A percentile compares a stretch with the other conserved stretches of the same genome.
Evolutionary conservation across 345 rosid species (phyloP).

Genomic region (Gynandropsis gynandra): DNA sequence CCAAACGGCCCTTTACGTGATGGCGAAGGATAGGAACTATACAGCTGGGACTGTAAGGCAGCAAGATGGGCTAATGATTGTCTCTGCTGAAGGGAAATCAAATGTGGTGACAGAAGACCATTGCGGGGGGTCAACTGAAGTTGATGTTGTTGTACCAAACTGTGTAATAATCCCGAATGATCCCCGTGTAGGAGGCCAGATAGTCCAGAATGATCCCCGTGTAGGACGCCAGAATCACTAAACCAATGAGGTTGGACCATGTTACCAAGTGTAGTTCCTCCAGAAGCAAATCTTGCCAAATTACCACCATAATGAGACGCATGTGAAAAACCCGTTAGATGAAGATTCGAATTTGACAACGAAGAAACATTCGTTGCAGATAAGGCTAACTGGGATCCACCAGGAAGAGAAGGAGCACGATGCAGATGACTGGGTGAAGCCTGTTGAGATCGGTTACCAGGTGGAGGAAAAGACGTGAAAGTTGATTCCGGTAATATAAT

Average conservation of each 20-base stretch:
- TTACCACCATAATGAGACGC: slow-evolving; percentile 56
- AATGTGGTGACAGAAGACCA: slow-evolving; percentile 53
- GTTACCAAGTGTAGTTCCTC: slow-evolving; percentile 66
- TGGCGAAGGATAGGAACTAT: slow-evolving; percentile 47
- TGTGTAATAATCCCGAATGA: slow-evolving; percentile 54
- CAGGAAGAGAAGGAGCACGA: slow-evolving; percentile 41
- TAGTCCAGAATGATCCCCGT: slow-evolving; percentile 58
- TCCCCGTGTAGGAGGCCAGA: slow-evolving; percentile 63
- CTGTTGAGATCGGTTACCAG: slow-evolving; percentile 54
- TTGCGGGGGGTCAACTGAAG: slow-evolving; percentile 52
- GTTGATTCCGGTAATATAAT: slow-evolving; percentile 52
- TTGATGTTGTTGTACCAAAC: slow-evolving; percentile 49
- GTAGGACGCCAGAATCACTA: slow-evolving; percentile 60
- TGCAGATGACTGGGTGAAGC: slow-evolving; percentile 53
- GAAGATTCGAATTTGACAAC: slow-evolving; percentile 48
- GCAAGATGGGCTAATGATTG: slow-evolving; percentile 70
- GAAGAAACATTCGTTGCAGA: slow-evolving; percentile 57
- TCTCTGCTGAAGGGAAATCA: slow-evolving; percentile 55
- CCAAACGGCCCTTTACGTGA: slow-evolving; percentile 53
- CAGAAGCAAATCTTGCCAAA: slow-evolving; percentile 48
- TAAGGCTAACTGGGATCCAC: slow-evolving; percentile 48
- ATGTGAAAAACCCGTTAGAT: slow-evolving; percentile 52
- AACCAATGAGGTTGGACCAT: slow-evolving; percentile 69
- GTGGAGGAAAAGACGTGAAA: slow-evolving; percentile 79
- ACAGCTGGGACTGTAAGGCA: slow-evolving; percentile 62